Base-by-base conservation (phyloP, 2,329 filamentous ascomycete species). In the Colletotrichum spaethianum region DNA sequence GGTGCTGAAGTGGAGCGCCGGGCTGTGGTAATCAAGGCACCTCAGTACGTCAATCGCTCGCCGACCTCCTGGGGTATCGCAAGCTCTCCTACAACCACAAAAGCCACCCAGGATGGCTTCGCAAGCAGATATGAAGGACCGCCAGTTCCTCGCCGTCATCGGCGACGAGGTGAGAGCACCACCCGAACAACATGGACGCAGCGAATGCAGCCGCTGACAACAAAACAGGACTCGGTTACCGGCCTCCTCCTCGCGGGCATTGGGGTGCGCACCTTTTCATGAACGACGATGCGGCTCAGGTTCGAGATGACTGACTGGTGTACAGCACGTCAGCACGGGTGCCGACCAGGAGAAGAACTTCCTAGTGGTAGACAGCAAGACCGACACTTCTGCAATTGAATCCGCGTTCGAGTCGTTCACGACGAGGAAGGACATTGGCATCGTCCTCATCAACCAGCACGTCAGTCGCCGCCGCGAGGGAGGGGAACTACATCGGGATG, bases 281-380 rank as follows among this genome's bases (percentile, higher is more conserved):
- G n/a, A 63, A 36, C n/a, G 16, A 66, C 20, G 53, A 57, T 31
- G 36, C 53, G 23, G 11, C 12, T 55, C 42, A 50, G 56, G 7
- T 14, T 53, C 48, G 42, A 66, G 38, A 57, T 28, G 56, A 9
- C 60, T 52, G 31, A 61, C 42, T 60, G 33, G 69, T 77, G 11
- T 33, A 48, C 75, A 98, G 95, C 96, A 98, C 82, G 95, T 98
- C 74, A 97, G 95, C 20, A 89, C 93, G 65, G 93, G 94, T 8
- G 94, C 96, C 55, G 94, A 97, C 80, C 90, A 93, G 48, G 93
- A 98, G 81, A 97, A 98, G 87, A 99, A 99, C 88, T 99, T 98
- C 86, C 91, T 99, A 12, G 94, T 99, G 68, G 96, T 99, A 74
- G 96, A 99, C 83, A 86, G 84, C 81, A 98, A 98, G 88, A 99